phyloP scores from a whole-genome alignment of 2,329 filamentous ascomycete species.

The Graphilbum fragrans region DNA sequence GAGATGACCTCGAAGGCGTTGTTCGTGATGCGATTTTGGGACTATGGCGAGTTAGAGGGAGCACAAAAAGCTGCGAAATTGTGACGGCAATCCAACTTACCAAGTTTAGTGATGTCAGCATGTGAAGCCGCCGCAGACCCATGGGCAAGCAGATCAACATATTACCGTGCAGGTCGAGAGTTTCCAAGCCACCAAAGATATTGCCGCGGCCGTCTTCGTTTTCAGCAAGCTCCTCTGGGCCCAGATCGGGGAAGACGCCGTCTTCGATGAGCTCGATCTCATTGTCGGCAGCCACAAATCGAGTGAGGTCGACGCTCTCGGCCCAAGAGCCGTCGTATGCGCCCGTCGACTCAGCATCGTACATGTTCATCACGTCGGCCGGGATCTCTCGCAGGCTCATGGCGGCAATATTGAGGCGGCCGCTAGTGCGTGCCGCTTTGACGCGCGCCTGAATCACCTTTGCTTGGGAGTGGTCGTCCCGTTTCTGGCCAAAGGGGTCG shows the following conservation, averaged over 20 bases:
- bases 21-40: conserved; percentile 69
- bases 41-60: conserved; percentile 29
- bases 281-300: conserved; percentile 81
- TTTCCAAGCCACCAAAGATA: conserved; percentile 73
- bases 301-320: conserved; percentile 76
- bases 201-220: conserved; percentile 57
- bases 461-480: conserved; percentile 43
- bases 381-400: conserved; percentile 73
- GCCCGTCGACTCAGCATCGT: conserved; percentile 60
- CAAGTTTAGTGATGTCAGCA: conserved; percentile 72
- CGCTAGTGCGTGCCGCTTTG: conserved; percentile 59
- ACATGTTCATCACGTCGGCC: conserved; percentile 78
- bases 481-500: conserved; percentile 60
- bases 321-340: conserved; percentile 64
- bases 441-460: conserved; percentile 65
- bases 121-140: conserved; percentile 60
- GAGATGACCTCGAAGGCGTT: conserved; percentile 59
- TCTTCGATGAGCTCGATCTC: conserved; percentile 67
- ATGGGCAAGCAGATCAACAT: conserved; percentile 57
- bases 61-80: not conserved
- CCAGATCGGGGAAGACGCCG: conserved; percentile 63
- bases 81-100: conserved; percentile 30
- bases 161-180: conserved; percentile 80
- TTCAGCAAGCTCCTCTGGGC: conserved; percentile 41
- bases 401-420: conserved; percentile 78